Evolutionary conservation across 495 filamentous ascomycete genomes (phyloP).

Genomic region (Neurospora sp.): DNA sequence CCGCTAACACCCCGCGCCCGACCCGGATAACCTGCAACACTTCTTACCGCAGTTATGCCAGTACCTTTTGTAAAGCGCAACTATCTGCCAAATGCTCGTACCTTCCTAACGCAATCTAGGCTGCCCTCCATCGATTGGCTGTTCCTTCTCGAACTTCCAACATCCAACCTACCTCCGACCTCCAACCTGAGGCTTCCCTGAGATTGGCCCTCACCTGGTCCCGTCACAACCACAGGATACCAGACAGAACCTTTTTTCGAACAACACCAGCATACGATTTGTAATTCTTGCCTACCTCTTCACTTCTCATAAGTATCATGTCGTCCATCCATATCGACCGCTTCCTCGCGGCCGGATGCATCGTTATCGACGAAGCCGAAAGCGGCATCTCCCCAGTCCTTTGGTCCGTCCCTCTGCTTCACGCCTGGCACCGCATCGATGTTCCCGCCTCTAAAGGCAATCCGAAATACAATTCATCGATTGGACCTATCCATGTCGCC

Average conservation of each 20-base stretch:
- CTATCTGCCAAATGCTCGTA: not conserved
- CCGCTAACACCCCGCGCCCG: not conserved
- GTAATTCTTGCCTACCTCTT: not conserved
- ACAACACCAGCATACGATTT: not conserved
- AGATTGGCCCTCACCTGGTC: not conserved
- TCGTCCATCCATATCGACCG: not conserved
- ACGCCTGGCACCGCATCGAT: conserved; percentile 16
- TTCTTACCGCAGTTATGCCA: not conserved
- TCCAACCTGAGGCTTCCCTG: conserved; percentile 11
- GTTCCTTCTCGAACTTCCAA: not conserved
- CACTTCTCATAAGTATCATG: not conserved
- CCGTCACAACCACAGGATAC: not conserved
- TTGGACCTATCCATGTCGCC: not conserved
- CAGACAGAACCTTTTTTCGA: not conserved
- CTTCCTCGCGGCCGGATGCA: conserved; percentile 29
- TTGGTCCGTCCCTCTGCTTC: not conserved
- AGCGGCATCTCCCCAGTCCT: not conserved
- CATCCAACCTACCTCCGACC: not conserved
- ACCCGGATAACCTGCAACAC: not conserved
- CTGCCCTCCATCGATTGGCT: not conserved
- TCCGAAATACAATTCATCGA: not conserved
- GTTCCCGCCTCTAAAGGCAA: not conserved
- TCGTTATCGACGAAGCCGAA: conserved; percentile 12
- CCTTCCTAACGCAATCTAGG: not conserved
- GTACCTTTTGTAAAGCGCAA: not conserved